Evolutionary conservation across 768 basidiomycete species (phyloP).

Genomic region (Suillus discolor): DNA sequence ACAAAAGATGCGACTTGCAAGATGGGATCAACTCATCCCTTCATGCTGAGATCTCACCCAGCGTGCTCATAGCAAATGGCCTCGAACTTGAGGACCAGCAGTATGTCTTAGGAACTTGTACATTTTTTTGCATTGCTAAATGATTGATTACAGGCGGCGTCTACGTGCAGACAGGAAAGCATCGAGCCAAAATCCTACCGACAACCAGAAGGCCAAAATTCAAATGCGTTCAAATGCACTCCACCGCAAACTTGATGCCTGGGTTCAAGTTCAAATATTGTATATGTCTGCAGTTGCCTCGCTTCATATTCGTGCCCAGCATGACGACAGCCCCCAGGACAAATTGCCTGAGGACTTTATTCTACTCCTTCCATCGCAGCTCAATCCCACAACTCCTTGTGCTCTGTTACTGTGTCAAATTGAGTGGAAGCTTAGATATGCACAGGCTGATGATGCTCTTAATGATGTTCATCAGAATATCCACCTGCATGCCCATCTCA

Average conservation of each 20-base stretch:
- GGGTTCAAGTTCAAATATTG: neutral
- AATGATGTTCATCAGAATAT: neutral
- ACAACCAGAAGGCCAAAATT: neutral
- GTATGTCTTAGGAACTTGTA: neutral
- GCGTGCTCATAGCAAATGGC: neutral
- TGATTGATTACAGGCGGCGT: neutral
- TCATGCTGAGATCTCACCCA: conserved; percentile 1
- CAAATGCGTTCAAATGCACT: neutral
- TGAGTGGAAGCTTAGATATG: neutral
- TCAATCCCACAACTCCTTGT: neutral
- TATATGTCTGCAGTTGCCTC: neutral
- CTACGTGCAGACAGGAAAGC: neutral
- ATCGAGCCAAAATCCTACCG: neutral
- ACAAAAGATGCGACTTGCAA: neutral
- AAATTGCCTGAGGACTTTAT: neutral
- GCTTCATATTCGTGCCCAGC: neutral
- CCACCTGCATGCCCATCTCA: neutral
- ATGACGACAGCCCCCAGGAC: neutral
- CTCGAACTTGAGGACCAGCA: conserved; percentile 1
- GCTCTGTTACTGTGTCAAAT: neutral
- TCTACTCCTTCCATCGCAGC: neutral
- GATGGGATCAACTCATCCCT: neutral
- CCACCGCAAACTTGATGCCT: neutral
- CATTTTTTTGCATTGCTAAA: neutral
- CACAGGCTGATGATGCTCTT: neutral